Evolutionary conservation across 768 basidiomycete species (phyloP), one percentile per base, ranked within the genome.

Genomic region (Pulveroboletus ravenelii): DNA sequence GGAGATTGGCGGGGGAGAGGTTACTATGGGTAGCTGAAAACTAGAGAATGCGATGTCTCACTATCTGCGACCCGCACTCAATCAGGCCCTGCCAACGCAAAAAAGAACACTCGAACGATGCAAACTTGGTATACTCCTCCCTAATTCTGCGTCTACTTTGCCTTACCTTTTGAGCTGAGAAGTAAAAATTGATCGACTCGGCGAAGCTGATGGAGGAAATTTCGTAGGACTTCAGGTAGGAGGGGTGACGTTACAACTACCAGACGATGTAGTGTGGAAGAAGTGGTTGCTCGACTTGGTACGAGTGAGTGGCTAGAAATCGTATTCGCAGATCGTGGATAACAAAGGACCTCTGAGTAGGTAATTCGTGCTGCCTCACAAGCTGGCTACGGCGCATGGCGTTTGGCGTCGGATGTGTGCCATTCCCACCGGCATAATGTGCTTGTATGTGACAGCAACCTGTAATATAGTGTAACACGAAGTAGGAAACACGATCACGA

Each of bases 201-300:
- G 20, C 36, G 45, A 44, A 15, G 5, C 20, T 38, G 25, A 13
- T 17, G 38, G 51, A 2, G 6, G 3, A 41, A 37, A 3, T 17
- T 72, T 74, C 44, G 58, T 75, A 57, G 14, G 48, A 23, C 56
- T 62, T 0, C 57, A 74, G 0, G 51, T 71, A 2, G 31, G 31
- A 13, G 12, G 13, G 31, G 1, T 13, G 31, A 23, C 20, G 20
- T 4, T 23, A 23, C 1, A 12, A 13, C 71, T 0, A 18, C 41
- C 0, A 59, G 69, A 35, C 64, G 74, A 7, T 72, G 71, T 0
- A 68, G 52, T 0, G 72, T 73, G 39, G 63, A 72, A 6, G 56
- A 67, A 27, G 25, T 27, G 41, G 69, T 73, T 0, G 6, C 36
- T 0, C 64, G 66, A 0, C 71, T 74, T 41, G 47, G 53, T 69